These are phyloP conservation scores for Populus tremula DNA, from an alignment of 345 rosid species.

Conservation along the genomic window DNA sequence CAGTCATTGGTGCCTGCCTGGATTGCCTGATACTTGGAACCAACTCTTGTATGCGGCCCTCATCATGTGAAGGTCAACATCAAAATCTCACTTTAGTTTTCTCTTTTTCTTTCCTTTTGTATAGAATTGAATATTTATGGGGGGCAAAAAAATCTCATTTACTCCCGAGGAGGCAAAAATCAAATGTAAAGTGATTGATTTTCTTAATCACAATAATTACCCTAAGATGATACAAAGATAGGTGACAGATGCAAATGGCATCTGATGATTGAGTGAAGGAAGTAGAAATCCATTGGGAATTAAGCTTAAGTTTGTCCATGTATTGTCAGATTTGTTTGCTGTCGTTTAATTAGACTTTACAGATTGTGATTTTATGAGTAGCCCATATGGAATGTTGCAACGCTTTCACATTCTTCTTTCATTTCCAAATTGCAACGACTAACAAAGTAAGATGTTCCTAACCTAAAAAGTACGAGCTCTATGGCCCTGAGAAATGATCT, in stretches of 20 bases:
- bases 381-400: neutral
- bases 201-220: conserved; percentile 19
- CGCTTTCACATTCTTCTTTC: neutral
- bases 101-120: neutral
- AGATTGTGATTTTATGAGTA: neutral
- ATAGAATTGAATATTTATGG: conserved; percentile 17
- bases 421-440: neutral
- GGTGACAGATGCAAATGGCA: conserved; percentile 3
- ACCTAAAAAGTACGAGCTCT: neutral
- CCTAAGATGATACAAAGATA: neutral
- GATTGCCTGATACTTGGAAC: conserved; percentile 95
- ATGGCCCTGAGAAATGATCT: neutral
- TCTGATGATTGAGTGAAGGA: conserved; percentile 1
- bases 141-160: conserved; percentile 10
- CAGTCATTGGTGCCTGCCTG: conserved; percentile 98
- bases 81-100: neutral
- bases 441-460: neutral
- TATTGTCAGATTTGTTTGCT: neutral
- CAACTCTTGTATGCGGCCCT: conserved; percentile 89
- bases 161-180: conserved; percentile 14
- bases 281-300: neutral
- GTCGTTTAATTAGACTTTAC: neutral
- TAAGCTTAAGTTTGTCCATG: neutral
- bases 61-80: conserved; percentile 34
- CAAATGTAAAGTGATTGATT: conserved; percentile 40